phyloP scores from a whole-genome alignment of 371 early-diverging fungal species.

The Apophysomyces elegans region DNA sequence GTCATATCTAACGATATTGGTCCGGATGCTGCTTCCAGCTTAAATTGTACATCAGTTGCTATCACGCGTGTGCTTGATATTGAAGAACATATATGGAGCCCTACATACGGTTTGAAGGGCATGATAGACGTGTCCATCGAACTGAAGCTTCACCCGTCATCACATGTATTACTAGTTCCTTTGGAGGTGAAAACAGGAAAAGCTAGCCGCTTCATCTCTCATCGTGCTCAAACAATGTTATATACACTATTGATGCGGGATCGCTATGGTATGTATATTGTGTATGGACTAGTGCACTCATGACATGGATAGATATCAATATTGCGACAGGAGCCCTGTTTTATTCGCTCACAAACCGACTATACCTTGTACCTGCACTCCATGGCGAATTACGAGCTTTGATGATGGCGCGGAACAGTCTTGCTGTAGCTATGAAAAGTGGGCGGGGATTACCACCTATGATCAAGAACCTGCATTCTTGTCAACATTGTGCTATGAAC shows the following conservation, averaged over 20 bases:
- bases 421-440: conserved; percentile 58
- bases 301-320: conserved; percentile 63
- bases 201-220: conserved; percentile 54
- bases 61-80: conserved; percentile 80
- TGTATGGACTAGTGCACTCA: background rate
- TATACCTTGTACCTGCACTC: conserved; percentile 63
- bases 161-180: conserved; percentile 61
- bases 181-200: conserved; percentile 94
- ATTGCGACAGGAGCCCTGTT: conserved; percentile 76
- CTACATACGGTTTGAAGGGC: conserved; percentile 91
- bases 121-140: conserved; percentile 85
- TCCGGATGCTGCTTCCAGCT: conserved; percentile 7
- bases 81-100: conserved; percentile 94
- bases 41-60: conserved; percentile 43
- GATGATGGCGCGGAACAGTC: conserved; percentile 74
- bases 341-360: conserved; percentile 71
- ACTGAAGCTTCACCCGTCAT: conserved; percentile 38
- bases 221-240: conserved; percentile 86
- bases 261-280: conserved; percentile 66
- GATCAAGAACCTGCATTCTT: conserved; percentile 64
- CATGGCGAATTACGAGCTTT: conserved; percentile 74
- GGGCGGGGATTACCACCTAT: conserved; percentile 67
- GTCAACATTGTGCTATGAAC: conserved; percentile 71
- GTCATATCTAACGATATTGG: conserved; percentile 28
- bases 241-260: conserved; percentile 90